Evolutionary conservation across 306 rosid species (phyloP), one percentile per base, ranked within the genome.

Genomic region (Psophocarpus tetragonolobus): DNA sequence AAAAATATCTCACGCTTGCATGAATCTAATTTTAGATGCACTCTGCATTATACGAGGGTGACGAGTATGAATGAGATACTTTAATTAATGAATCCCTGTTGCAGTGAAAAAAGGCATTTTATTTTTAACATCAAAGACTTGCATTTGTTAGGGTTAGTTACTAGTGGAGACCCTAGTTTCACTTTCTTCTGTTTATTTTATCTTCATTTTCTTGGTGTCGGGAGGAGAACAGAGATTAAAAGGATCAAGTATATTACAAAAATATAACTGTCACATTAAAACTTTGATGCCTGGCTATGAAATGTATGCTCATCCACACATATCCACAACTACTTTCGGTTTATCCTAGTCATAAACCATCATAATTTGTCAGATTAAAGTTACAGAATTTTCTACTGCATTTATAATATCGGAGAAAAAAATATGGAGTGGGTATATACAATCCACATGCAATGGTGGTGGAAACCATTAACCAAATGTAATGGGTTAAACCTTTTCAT

Each of bases 321-420:
- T 8, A 48, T 48, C 18, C 42, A 17, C 23, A 20, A 13, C 15
- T 27, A 71, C 15, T 21, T 71, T 35, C 13, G 50, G 64, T 47
- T 35, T 20, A 35, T 71, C 47, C 76, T 3, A 68, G 60, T 68
- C 15, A 53, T 23, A 71, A 32, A 71, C 36, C 18, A 71, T 50
- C 47, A 20, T 2, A 50, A 30, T 60, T n/a, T 48, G 61, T 48
- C 20, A 17, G 45, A 71, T 17, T 27, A 3, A 30, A 32, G 14
- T 30, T 17, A 71, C 10, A 47, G 26, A 17, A 42, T 36, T 48
- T 71, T 68, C 15, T 14, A 6, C 39, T 13, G 30, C 30, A 10
- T n/a, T 47, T 47, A 12, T 27, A 13, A 5, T 67, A 14, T 44
- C n/a, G 57, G 12, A 44, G 58, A 1, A 51, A 33, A 33, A 27